phyloP scores from a whole-genome alignment of 495 filamentous ascomycete species.

The Haplographium delicatum region DNA sequence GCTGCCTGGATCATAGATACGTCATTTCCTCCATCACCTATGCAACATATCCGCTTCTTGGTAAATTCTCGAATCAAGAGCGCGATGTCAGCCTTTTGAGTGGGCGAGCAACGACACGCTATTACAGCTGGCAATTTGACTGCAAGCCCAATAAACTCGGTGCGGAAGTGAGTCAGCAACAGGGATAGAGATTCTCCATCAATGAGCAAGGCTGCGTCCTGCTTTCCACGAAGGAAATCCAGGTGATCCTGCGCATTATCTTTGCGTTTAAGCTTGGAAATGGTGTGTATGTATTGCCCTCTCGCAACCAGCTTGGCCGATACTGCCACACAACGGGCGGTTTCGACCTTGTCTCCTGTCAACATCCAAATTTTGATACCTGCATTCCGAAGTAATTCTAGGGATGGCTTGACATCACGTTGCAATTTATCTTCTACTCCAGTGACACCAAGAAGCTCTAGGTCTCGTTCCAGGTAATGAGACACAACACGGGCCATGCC shows the following conservation, averaged over 20 bases:
- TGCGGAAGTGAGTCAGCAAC: slow-evolving; percentile 73
- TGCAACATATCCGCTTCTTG: slow-evolving; percentile 89
- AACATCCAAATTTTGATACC: slow-evolving; percentile 99
- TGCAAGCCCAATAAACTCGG: slow-evolving; percentile 81
- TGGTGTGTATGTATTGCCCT: slow-evolving; percentile 93
- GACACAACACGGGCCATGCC: slow-evolving; percentile 74
- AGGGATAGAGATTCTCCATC: slow-evolving; percentile 86
- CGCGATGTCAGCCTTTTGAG: slow-evolving; percentile 93
- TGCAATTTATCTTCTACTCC: slow-evolving; percentile 98
- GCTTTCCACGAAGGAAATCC: slow-evolving; percentile 80
- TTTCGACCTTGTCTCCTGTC: slow-evolving; percentile 98
- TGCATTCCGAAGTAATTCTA: slow-evolving; percentile 93
- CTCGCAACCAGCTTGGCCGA: slow-evolving; percentile 90
- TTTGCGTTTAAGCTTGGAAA: slow-evolving; percentile 74
- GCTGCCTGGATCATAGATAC: slow-evolving; percentile 99
- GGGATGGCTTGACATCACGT: slow-evolving; percentile 85
- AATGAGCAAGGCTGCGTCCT: slow-evolving; percentile 85
- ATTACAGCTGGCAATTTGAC: slow-evolving; percentile 88
- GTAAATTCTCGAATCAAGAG: slow-evolving; percentile 87
- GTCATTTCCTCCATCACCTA: slow-evolving; percentile 97
- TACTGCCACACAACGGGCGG: slow-evolving; percentile 92
- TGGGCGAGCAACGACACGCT: slow-evolving; percentile 94
- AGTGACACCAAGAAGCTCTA: slow-evolving; percentile 92
- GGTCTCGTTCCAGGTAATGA: slow-evolving; percentile 77
- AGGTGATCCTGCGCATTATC: slow-evolving; percentile 79